A percentile compares a stretch with the other conserved stretches of the same genome.
Conservation (phyloP, 2,329 filamentous ascomycete species). For the Sphaerulina musiva region DNA sequence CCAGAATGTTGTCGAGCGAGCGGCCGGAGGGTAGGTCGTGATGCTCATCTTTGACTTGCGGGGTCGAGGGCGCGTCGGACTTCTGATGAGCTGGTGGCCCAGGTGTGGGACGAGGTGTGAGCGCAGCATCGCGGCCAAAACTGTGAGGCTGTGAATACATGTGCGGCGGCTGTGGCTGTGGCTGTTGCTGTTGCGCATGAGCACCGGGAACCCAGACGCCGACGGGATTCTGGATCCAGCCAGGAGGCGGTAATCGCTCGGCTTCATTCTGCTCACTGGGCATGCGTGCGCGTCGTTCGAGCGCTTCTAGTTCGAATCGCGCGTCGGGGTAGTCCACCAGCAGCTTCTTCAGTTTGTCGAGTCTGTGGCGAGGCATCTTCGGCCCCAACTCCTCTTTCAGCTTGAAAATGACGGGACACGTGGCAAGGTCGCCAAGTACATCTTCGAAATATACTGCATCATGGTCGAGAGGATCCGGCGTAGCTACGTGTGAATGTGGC, state of each 20-base stretch:
- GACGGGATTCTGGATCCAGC: background rate
- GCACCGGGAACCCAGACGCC: background rate
- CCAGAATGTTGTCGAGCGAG: constrained; percentile 9
- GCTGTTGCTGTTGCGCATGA: background rate
- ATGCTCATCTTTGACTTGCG: constrained; percentile 4
- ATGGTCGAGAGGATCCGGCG: constrained; percentile 4
- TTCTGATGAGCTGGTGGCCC: background rate
- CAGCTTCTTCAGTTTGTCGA: constrained; percentile 5
- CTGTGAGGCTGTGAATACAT: background rate
- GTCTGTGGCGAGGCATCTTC: constrained; percentile 4
- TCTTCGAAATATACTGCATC: constrained; percentile 3
- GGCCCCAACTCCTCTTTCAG: constrained; percentile 6
- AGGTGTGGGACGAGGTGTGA: constrained; percentile 2
- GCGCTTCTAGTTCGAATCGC: constrained; percentile 4
- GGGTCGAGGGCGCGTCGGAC: background rate
- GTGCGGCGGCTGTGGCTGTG: background rate
- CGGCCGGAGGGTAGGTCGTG: background rate
- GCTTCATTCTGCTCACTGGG: constrained; percentile 2
- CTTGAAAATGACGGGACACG: constrained; percentile 5
- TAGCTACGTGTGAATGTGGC: background rate
- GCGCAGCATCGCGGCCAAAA: constrained; percentile 1
- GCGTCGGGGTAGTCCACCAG: constrained; percentile 7
- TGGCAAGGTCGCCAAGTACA: constrained; percentile 7
- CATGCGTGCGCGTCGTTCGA: constrained; percentile 5
- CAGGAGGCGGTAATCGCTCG: background rate